Percentiles rank a stretch among this genome's conserved stretches.
Conservation (phyloP, 2,329 filamentous ascomycete genomes). For the Coniella lustricola region DNA sequence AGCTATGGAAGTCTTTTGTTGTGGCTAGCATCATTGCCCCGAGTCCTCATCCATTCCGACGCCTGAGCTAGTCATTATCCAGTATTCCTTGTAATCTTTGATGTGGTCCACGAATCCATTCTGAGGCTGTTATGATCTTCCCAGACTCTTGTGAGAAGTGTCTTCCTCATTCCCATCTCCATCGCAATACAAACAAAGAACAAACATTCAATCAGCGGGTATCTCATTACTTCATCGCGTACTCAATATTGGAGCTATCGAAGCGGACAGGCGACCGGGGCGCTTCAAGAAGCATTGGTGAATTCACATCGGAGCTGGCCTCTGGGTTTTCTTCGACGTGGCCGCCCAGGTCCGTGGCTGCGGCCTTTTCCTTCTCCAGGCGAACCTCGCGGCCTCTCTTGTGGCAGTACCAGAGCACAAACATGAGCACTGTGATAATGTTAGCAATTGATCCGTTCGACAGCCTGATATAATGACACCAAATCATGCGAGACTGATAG, state of each 20-base stretch:
- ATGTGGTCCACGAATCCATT: too few relatives aligned
- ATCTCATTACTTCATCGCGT: background rate
- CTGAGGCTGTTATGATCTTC: too few relatives aligned
- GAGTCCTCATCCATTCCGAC: too few relatives aligned
- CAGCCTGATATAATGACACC: too few relatives aligned
- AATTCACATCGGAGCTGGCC: slow-evolving; percentile 1
- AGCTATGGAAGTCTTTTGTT: too few relatives aligned
- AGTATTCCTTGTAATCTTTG: too few relatives aligned
- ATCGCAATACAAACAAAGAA: too few relatives aligned
- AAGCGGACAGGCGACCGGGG: slow-evolving; percentile 6
- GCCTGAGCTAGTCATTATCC: too few relatives aligned
- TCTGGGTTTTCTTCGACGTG: slow-evolving; percentile 45
- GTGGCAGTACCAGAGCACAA: slow-evolving; percentile 97
- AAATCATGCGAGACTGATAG: background rate
- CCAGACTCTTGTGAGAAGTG: too few relatives aligned
- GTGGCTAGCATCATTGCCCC: too few relatives aligned
- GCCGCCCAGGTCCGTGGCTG: slow-evolving; percentile 16
- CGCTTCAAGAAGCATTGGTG: slow-evolving; percentile 7
- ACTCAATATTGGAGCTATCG: slow-evolving; percentile 1
- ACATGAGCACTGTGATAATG: slow-evolving; percentile 61
- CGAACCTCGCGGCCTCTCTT: slow-evolving; percentile 86
- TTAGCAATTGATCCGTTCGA: too few relatives aligned
- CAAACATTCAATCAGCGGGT: background rate
- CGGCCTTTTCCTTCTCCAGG: slow-evolving; percentile 50
- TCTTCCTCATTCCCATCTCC: too few relatives aligned